Conservation (phyloP, 2,329 filamentous ascomycete species). For the Calcarisporium arbuscula region DNA sequence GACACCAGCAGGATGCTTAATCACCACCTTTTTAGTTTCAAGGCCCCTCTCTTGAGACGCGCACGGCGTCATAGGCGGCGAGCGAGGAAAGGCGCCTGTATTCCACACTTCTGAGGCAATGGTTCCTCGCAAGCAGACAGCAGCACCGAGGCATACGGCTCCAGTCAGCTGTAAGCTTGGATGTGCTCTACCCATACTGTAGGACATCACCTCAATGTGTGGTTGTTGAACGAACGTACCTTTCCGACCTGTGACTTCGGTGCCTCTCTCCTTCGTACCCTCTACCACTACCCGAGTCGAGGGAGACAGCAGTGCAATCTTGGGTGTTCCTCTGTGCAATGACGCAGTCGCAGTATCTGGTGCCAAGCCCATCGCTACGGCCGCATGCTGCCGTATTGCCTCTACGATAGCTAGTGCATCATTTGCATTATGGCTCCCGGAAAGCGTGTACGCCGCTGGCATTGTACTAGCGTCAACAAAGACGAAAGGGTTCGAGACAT, state of each 20-base stretch:
- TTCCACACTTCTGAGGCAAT: constrained; percentile 22
- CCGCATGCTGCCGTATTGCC: constrained; percentile 45
- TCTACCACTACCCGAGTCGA: neutral
- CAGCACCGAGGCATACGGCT: constrained; percentile 39
- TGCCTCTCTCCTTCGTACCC: no score
- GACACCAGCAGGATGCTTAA: no score
- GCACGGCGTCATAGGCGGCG: no score
- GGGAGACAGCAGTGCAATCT: constrained; percentile 48
- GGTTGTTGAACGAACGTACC: no score
- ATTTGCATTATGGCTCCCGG: no score
- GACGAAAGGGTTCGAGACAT: constrained; percentile 33
- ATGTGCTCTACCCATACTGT: constrained; percentile 45
- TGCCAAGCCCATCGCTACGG: constrained; percentile 52
- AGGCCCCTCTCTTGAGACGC: no score
- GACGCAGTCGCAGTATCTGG: constrained; percentile 26
- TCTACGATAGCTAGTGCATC: no score
- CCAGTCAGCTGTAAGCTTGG: constrained; percentile 47
- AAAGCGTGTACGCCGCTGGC: no score
- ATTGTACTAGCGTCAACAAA: constrained; percentile 38
- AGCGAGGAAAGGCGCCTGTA: no score
- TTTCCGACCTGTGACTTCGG: no score
- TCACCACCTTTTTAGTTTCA: no score
- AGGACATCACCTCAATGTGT: constrained; percentile 38
- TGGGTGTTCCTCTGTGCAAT: constrained; percentile 35
- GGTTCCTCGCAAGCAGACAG: constrained; percentile 35